Evolutionary conservation across 2,329 filamentous ascomycete genomes (phyloP).

Genomic region (Colletotrichum navitas): DNA sequence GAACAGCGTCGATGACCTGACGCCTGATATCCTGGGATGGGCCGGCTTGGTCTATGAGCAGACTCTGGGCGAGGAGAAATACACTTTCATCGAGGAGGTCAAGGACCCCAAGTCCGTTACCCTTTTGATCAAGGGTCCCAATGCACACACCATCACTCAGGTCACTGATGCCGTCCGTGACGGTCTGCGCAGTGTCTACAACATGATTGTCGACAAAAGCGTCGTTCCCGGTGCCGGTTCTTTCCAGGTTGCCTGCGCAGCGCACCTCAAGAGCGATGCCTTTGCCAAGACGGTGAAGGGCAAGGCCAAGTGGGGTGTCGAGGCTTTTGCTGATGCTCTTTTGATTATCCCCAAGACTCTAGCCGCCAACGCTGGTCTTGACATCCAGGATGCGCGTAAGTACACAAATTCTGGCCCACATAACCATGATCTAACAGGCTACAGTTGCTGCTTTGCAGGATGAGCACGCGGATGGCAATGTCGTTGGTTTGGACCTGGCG

Average conservation of each 20-base stretch:
- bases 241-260: slow-evolving; percentile 94
- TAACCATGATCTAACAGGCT: neutral
- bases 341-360: slow-evolving; percentile 97
- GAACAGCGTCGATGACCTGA: slow-evolving; percentile 95
- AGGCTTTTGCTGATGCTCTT: slow-evolving; percentile 94
- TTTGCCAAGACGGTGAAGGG: slow-evolving; percentile 95
- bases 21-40: slow-evolving; percentile 91
- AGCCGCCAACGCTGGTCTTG: slow-evolving; percentile 94
- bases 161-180: slow-evolving; percentile 97
- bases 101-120: slow-evolving; percentile 99
- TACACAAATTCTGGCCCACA: slow-evolving; percentile 45
- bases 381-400: slow-evolving; percentile 94
- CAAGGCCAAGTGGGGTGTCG: slow-evolving; percentile 96
- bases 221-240: slow-evolving; percentile 95
- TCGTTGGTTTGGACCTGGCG: slow-evolving; percentile 87
- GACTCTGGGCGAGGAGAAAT: slow-evolving; percentile 98
- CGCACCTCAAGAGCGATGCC: slow-evolving; percentile 86
- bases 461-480: slow-evolving; percentile 84
- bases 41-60: slow-evolving; percentile 97
- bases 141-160: slow-evolving; percentile 95
- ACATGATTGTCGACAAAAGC: slow-evolving; percentile 98
- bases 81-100: slow-evolving; percentile 97
- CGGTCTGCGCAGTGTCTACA: slow-evolving; percentile 95
- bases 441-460: slow-evolving; percentile 88
- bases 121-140: slow-evolving; percentile 96